Percentiles rank a stretch among this genome's conserved stretches.
phyloP scores from a whole-genome alignment of 2,329 filamentous ascomycete genomes.

The Malbranchea zuffiana region DNA sequence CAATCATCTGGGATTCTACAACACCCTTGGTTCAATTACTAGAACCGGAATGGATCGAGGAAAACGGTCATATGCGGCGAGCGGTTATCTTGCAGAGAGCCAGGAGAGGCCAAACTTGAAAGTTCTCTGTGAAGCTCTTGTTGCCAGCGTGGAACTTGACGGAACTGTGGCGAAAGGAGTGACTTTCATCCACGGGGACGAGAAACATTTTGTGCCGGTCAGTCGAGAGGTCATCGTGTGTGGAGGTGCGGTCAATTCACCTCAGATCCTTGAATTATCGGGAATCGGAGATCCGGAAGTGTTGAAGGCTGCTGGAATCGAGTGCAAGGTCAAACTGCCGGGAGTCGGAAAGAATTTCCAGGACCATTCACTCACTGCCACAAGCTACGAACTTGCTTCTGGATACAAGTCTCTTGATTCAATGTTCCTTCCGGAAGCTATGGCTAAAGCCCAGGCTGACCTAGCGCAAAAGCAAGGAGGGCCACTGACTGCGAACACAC shows the following conservation, averaged over 20 bases:
- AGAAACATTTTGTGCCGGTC: constrained; percentile 26
- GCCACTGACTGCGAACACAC: constrained; percentile 23
- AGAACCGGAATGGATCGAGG: constrained; percentile 17
- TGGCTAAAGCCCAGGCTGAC: constrained; percentile 25
- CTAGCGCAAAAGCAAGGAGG: constrained; percentile 23
- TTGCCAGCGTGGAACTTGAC: constrained; percentile 38
- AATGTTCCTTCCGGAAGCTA: constrained; percentile 22
- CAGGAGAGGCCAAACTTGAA: constrained; percentile 14
- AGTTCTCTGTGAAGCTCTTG: constrained; percentile 19
- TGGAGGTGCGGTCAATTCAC: constrained; percentile 48
- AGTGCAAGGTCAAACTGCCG: constrained; percentile 34
- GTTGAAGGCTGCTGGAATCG: constrained; percentile 34
- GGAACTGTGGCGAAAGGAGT: constrained; percentile 25
- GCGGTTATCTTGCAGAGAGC: constrained; percentile 14
- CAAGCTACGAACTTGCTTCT: constrained; percentile 14
- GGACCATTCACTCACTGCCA: constrained; percentile 38
- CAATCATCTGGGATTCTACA: too few species aligned
- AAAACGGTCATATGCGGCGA: constrained; percentile 7
- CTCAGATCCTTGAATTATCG: constrained; percentile 50
- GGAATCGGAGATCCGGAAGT: constrained; percentile 45
- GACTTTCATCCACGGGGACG: constrained; percentile 27
- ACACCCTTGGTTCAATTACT: constrained; percentile 14
- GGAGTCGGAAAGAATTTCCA: constrained; percentile 43
- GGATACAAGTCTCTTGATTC: constrained; percentile 18
- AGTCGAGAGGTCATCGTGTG: constrained; percentile 47